Percentiles rank a stretch among this genome's conserved stretches.
These are phyloP conservation scores for Populus hybrid DNA, from an alignment of 441 rosid species.

Conservation along the genomic window DNA sequence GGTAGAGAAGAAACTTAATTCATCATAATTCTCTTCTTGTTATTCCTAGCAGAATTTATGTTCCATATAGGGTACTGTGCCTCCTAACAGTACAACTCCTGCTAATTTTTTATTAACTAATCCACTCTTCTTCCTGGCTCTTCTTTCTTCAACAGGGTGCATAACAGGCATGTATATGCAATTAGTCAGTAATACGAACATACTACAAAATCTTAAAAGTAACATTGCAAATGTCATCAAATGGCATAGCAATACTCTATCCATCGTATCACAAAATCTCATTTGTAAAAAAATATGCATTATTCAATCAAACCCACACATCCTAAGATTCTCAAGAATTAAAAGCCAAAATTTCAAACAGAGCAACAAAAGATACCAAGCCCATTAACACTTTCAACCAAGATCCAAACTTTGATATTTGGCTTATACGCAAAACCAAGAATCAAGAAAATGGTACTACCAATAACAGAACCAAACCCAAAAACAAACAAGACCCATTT, in stretches of 20 bases:
- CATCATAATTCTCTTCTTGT: too few relatives aligned
- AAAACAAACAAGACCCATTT: constrained; percentile 10
- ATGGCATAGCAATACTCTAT: not conserved
- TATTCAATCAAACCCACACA: not conserved
- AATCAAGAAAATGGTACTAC: not conserved
- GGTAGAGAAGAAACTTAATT: too few relatives aligned
- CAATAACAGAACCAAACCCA: not conserved
- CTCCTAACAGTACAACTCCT: too few relatives aligned
- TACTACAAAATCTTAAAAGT: not conserved
- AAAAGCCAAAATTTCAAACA: not conserved
- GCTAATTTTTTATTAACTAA: too few relatives aligned
- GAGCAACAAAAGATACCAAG: not conserved
- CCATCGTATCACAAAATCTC: not conserved
- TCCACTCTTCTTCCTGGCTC: too few relatives aligned
- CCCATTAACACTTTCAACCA: not conserved
- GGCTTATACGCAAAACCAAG: not conserved
- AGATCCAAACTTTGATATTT: not conserved
- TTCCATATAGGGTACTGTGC: too few relatives aligned
- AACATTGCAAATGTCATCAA: not conserved
- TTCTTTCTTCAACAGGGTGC: too few relatives aligned
- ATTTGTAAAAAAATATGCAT: not conserved
- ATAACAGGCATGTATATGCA: not conserved
- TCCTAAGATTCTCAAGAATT: not conserved
- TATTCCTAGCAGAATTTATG: too few relatives aligned
- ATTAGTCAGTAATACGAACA: not conserved